A percentile compares a stretch with the other conserved stretches of the same genome.
Conservation (phyloP, 2,329 filamentous ascomycete genomes). For the Talaromyces sp. region DNA sequence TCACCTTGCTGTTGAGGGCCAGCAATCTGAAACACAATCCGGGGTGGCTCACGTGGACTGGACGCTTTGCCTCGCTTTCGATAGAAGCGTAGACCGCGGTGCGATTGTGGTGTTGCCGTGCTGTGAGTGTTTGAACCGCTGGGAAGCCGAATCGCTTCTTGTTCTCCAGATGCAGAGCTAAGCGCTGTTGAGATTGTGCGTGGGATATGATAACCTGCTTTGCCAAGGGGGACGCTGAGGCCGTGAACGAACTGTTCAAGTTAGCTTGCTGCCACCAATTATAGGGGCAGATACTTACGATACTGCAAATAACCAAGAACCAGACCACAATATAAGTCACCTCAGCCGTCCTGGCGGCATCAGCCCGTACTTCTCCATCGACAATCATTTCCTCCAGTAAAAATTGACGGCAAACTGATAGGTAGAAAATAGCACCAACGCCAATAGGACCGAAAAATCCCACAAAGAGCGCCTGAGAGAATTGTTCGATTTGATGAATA, state of each 20-base stretch:
- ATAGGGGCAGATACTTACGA: conserved; percentile 53
- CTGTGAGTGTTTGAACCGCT: conserved; percentile 31
- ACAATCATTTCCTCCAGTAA: conserved; percentile 55
- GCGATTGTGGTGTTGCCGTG: conserved; percentile 27
- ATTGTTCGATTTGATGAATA: conserved; percentile 74
- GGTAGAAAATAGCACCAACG: conserved; percentile 84
- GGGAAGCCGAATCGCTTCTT: conserved; percentile 29
- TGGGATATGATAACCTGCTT: conserved; percentile 46
- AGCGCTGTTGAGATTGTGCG: conserved; percentile 44
- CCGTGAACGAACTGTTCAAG: conserved; percentile 66
- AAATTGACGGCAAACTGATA: conserved; percentile 77
- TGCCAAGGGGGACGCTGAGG: conserved; percentile 68
- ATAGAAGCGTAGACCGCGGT: conserved; percentile 16
- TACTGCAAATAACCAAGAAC: conserved; percentile 80
- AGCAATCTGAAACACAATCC: conserved; percentile 23
- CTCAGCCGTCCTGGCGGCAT: conserved; percentile 64
- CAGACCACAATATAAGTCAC: conserved; percentile 71
- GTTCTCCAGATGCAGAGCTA: conserved; percentile 37
- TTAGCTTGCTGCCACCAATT: not conserved
- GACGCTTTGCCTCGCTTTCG: conserved; percentile 22
- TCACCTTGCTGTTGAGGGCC: conserved; percentile 25
- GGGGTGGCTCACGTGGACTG: conserved; percentile 18
- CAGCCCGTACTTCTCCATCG: conserved; percentile 59
- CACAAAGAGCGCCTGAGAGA: conserved; percentile 75
- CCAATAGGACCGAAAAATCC: conserved; percentile 94